phyloP scores from a whole-genome alignment of 768 basidiomycete species.

The Termitomyces sp. region DNA sequence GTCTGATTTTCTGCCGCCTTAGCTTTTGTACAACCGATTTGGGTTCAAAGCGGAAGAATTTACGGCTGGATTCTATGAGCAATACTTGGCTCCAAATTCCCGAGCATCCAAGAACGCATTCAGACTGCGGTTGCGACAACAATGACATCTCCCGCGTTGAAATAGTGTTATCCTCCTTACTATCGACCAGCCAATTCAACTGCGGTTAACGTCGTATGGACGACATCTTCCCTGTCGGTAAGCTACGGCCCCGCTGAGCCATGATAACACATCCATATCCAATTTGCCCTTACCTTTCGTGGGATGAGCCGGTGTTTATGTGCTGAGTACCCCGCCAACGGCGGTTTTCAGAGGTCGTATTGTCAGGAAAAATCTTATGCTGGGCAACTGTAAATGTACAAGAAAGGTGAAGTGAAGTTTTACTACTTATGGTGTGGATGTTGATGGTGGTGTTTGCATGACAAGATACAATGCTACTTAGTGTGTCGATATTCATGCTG shows the following conservation, averaged over 20 bases:
- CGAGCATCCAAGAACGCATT: constrained; percentile 80
- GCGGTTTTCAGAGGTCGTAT: constrained; percentile 4
- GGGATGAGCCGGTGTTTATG: not conserved
- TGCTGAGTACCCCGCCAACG: not conserved
- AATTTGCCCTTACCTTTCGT: not conserved
- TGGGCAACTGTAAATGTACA: not conserved
- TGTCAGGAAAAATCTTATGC: constrained; percentile 2
- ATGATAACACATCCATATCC: not conserved
- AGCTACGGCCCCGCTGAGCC: too few relatives aligned
- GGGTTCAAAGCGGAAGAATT: constrained; percentile 89
- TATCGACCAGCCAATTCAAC: not conserved
- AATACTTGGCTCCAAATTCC: constrained; percentile 69
- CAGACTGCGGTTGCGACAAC: constrained; percentile 66
- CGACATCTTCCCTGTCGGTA: not conserved
- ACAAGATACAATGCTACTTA: not conserved
- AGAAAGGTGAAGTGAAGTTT: not conserved
- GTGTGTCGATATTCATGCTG: not conserved
- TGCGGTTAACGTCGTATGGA: not conserved
- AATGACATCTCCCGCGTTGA: constrained; percentile 15
- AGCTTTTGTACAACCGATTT: constrained; percentile 83
- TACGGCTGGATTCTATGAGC: constrained; percentile 76
- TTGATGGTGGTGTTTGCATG: not conserved
- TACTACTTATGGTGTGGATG: constrained; percentile 4
- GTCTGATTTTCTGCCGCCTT: not conserved
- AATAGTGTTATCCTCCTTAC: not conserved